Conservation (phyloP, 495 filamentous ascomycete genomes). For the Hypomontagnella submonticulosa region DNA sequence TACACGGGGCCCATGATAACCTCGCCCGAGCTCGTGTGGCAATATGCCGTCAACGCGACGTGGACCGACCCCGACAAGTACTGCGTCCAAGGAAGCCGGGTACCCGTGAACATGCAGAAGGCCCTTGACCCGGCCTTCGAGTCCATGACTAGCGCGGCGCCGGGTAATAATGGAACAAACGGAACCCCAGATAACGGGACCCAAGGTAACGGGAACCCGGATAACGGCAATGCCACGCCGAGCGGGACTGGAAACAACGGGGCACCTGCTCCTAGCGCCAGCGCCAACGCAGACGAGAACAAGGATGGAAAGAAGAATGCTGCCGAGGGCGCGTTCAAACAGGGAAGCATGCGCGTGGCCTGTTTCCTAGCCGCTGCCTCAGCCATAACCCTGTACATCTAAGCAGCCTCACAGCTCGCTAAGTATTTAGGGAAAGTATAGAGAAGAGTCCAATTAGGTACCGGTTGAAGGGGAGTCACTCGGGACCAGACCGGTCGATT, state of each 20-base stretch:
- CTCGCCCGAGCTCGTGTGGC: slow-evolving; percentile 57
- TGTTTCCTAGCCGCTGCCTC: slow-evolving; percentile 8
- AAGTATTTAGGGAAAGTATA: no score
- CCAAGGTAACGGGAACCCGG: not conserved
- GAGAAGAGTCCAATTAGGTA: no score
- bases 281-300: not conserved
- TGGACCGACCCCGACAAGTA: slow-evolving; percentile 78
- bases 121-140: slow-evolving; percentile 26
- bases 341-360: not conserved
- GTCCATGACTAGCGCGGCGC: not conserved
- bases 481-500: no score
- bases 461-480: no score
- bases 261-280: no score
- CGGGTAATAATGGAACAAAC: not conserved
- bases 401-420: not conserved
- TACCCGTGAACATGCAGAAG: slow-evolving; percentile 6
- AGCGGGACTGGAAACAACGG: no score
- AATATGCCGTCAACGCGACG: slow-evolving; percentile 67
- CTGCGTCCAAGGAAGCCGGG: slow-evolving; percentile 29
- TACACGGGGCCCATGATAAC: slow-evolving; percentile 60
- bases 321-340: not conserved
- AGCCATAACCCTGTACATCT: slow-evolving; percentile 8
- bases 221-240: no score
- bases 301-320: slow-evolving; percentile 9
- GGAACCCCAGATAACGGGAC: not conserved